Conservation (phyloP, 352 stramenopile species). For the Saprolegnia parasitica region DNA sequence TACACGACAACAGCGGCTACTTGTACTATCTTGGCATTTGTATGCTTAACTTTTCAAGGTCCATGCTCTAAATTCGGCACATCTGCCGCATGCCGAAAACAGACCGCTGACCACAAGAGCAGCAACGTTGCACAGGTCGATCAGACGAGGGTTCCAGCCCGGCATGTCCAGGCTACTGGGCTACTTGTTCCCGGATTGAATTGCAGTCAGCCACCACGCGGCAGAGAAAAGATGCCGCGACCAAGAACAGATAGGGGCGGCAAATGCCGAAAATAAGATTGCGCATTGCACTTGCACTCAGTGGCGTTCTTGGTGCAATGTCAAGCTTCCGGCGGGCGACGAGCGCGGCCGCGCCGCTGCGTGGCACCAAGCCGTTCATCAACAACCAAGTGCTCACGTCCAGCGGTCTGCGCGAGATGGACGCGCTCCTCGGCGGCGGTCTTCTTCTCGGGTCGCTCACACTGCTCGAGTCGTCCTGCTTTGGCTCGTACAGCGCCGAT, state of each 20-base stretch:
- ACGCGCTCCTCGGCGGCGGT: slow-evolving; percentile 50
- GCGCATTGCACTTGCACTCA: neutral
- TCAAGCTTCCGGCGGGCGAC: slow-evolving; percentile 25
- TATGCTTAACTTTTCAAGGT: neutral
- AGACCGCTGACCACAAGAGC: too few relatives aligned
- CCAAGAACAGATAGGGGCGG: neutral
- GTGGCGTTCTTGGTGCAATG: slow-evolving; percentile 14
- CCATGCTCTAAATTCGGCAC: too few relatives aligned
- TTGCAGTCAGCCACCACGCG: too few relatives aligned
- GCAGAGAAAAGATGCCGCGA: too few relatives aligned
- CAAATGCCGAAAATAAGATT: slow-evolving; percentile 7
- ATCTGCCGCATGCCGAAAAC: too few relatives aligned
- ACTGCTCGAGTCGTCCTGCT: slow-evolving; percentile 38
- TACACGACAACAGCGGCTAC: neutral
- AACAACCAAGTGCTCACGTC: slow-evolving; percentile 62
- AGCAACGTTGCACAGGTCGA: too few relatives aligned
- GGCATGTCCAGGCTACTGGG: too few relatives aligned
- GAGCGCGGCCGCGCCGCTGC: slow-evolving; percentile 17
- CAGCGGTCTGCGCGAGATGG: slow-evolving; percentile 47
- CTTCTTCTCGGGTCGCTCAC: slow-evolving; percentile 48
- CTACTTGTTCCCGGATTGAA: too few relatives aligned
- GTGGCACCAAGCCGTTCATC: slow-evolving; percentile 61
- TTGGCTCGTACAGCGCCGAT: slow-evolving; percentile 37
- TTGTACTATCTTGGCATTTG: neutral
- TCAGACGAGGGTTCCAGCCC: too few relatives aligned